Evolutionary conservation across 352 stramenopile species (phyloP), one percentile per base, ranked within the genome.

Genomic region (Pythium aristosporum): DNA sequence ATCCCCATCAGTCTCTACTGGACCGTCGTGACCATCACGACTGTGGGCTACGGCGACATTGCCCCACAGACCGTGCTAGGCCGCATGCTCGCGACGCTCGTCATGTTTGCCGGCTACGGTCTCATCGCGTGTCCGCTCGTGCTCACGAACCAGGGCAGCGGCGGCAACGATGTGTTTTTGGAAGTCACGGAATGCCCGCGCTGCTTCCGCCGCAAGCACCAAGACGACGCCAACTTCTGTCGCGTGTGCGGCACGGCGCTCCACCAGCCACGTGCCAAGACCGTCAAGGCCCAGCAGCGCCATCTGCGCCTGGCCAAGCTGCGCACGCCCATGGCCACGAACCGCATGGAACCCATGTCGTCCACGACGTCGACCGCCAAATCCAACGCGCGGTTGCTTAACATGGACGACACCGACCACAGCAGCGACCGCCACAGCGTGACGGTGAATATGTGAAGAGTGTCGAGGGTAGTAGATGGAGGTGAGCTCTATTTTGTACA

Each of bases 41-140:
- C 87, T 0, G 87, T 96, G 20, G 87, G 87, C 0, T 94, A 94
- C 56, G 87, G 87, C 18, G 87, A 96, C 48, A 94, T 96, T 43
- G 85, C 85, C 1, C 87, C 87, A 18, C 72, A 92, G 55, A 92
- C 87, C 0, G 82, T 94, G 32, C 66, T 88, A 10, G 87, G 87
- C 4, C 86, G 88, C 16, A 80, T 96, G 63, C 63, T 96, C 5
- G 85, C 86, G 32, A 92, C 85, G 1, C 37, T 93, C 51, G 87
- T 95, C 51, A 95, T 95, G 87, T 92, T 95, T 63, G 75, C 83
- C 13, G 86, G 86, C 62, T 95, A 95, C 71, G 87, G 85, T n/a
- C 79, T 94, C 57, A 92, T 92, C 43, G 85, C 85, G 16, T 92
- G 85, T 57, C 85, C 85, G 58, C 69, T 93, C n/a, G 71, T 95